These are phyloP conservation scores for Canavalia gladiata DNA, from an alignment of 306 rosid genomes.

Conservation along the genomic window DNA sequence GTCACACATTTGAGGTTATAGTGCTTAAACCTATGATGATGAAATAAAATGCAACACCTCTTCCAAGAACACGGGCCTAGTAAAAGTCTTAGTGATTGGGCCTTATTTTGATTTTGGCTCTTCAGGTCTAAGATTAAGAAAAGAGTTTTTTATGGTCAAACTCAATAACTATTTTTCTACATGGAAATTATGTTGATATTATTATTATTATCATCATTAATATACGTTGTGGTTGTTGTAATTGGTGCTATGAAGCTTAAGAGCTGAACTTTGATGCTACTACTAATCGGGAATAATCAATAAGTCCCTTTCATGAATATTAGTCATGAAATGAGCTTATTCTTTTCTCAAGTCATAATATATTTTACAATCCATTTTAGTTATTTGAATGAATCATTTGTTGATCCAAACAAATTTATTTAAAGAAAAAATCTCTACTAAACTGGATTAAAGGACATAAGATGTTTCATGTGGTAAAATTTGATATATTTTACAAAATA, in stretches of 20 bases:
- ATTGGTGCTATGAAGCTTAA: slow-evolving; percentile 12
- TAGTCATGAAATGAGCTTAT: not conserved
- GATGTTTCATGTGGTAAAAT: not conserved
- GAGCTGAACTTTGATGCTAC: slow-evolving; percentile 15
- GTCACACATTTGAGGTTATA: too few relatives aligned
- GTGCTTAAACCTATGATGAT: too few relatives aligned
- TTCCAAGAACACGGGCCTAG: not conserved
- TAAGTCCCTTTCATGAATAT: not conserved
- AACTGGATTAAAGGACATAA: not conserved
- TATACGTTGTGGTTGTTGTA: slow-evolving; percentile 39
- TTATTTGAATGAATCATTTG: not conserved
- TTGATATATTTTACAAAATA: too few relatives aligned
- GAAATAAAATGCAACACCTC: too few relatives aligned
- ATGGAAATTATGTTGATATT: not conserved
- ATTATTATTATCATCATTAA: not conserved
- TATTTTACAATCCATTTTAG: not conserved
- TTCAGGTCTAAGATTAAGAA: not conserved
- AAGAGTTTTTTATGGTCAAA: not conserved
- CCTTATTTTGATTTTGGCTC: slow-evolving; percentile 13
- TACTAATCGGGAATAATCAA: not conserved
- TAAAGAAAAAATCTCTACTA: not conserved
- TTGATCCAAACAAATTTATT: not conserved
- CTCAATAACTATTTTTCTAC: not conserved
- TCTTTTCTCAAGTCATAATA: slow-evolving; percentile 15
- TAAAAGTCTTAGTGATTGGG: not conserved